Conservation (phyloP, 805 yeast species). For the Helenozyma rhizophorensis region DNA sequence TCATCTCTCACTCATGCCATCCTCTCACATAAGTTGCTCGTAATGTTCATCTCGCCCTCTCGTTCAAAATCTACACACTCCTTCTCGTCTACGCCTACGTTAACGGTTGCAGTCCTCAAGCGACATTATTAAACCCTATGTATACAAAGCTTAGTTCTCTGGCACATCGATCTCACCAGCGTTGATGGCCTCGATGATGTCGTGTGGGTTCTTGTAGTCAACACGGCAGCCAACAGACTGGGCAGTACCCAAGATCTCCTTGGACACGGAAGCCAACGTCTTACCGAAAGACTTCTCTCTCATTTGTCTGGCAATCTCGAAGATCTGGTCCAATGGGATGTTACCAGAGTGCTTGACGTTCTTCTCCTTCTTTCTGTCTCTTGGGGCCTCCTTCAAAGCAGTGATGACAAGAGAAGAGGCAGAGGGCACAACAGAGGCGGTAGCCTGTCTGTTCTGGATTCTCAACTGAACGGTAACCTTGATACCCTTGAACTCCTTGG, state of each 20-base stretch:
- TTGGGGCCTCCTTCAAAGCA: conserved; percentile 99
- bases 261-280: conserved; percentile 92
- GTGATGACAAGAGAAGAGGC: conserved; percentile 98
- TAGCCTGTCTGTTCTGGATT: conserved; percentile 99
- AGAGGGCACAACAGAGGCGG: conserved; percentile 98
- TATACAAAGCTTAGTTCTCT: conserved; percentile 56
- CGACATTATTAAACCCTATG: conserved; percentile 33
- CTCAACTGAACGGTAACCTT: conserved; percentile 97
- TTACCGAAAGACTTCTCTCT: conserved; percentile 97
- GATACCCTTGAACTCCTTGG: conserved; percentile 98
- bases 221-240: conserved; percentile 99
- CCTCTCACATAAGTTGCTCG: no score
- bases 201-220: conserved; percentile 99
- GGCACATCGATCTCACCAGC: conserved; percentile 96
- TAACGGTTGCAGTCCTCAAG: conserved; percentile 16
- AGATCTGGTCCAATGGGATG: conserved; percentile 94
- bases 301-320: conserved; percentile 97
- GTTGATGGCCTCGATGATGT: conserved; percentile 96
- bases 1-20: no score
- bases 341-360: conserved; percentile 99
- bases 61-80: no score
- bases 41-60: no score
- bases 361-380: conserved; percentile 99
- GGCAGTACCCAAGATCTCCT: conserved; percentile 99
- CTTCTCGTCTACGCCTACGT: no score